Base-by-base conservation (phyloP, 768 basidiomycete genomes). In the Sistotremastrum niveocremeum region DNA sequence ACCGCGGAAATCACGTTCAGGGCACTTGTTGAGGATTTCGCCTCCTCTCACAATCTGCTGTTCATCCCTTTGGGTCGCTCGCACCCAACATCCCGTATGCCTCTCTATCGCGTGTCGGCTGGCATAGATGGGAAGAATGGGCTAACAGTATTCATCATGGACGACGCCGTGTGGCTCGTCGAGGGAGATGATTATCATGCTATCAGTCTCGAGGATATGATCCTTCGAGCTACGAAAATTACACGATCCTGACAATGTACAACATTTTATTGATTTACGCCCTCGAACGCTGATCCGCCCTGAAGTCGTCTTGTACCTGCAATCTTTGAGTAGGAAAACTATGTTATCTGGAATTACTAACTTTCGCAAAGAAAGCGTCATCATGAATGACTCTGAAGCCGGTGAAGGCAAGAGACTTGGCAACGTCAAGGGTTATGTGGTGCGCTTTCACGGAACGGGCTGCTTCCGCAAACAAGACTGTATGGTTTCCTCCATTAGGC, bases 91-190 rank as follows among this genome's bases (percentile, higher is more conserved):
- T 89, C 90, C 11, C 76, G 93, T 46, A 85, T 93, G 80, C 89
- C 89, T 5, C 61, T 98, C 42, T 97, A 81, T 69, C 76, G 82
- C 42, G 79, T 97, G 8, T 85, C 87, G 46, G 67, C 67, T 44
- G 79, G 72, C 20, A 76, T 76, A 9, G 87, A 88, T 60, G 91
- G 89, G 7, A 82, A 79, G 55, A 84, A 87, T 6, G 94, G 94
- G 0, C 57, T 97, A 38, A 66, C 89, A 54, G 81, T 95, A 28
- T 99, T 94, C 64, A 74, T 98, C 38, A 67, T 79, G 52, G 91
- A 95, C 55, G 91, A 95, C 64, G 93, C 91, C 1, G 87, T 97
- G 9, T 98, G 93, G 84, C 82, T 84, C 3, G 70, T 77, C 6
- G 69, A 68, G 40, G 66, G 65, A 33, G 78, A 79, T 11, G 71